A percentile compares a stretch with the other conserved stretches of the same genome.
Evolutionary conservation across 371 early-diverging fungal genomes (phyloP).

Genomic region (Batrachochytrium dendrobatidis): DNA sequence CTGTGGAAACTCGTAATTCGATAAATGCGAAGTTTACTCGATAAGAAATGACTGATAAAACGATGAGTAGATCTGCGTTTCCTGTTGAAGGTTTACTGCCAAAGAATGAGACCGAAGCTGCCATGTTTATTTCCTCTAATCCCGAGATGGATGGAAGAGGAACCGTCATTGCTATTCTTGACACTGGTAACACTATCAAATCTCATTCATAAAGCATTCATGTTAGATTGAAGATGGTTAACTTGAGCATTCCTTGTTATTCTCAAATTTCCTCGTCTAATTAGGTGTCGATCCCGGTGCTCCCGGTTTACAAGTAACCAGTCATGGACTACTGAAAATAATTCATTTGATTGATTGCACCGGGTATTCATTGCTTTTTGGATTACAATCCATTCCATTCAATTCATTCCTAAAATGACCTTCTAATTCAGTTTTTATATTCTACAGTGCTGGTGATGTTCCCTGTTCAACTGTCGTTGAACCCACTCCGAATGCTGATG

Average conservation of each 20-base stretch:
- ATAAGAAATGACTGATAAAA: too few relatives aligned
- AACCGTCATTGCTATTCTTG: constrained; percentile 82
- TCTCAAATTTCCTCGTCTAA: neutral
- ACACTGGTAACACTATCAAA: constrained; percentile 51
- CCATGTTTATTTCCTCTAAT: constrained; percentile 69
- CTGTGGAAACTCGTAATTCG: too few relatives aligned
- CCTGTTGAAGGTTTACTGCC: constrained; percentile 60
- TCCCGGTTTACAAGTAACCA: constrained; percentile 61
- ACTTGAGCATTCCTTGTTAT: neutral
- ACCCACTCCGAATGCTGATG: too few relatives aligned
- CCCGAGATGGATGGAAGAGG: constrained; percentile 80
- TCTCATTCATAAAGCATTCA: neutral
- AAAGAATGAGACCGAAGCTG: constrained; percentile 72
- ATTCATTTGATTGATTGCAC: constrained; percentile 91
- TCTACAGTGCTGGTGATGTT: constrained; percentile 60
- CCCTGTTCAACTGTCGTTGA: constrained; percentile 54
- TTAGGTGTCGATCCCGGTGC: constrained; percentile 85
- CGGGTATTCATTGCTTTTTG: constrained; percentile 45
- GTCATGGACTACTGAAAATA: constrained; percentile 82
- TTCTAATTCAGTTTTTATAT: neutral
- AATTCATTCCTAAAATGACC: too few relatives aligned
- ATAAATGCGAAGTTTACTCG: too few relatives aligned
- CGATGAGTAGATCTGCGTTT: constrained; percentile 37
- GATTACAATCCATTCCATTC: neutral
- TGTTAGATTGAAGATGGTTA: too few relatives aligned